Evolutionary conservation across 306 rosid genomes (phyloP), one percentile per base, ranked within the genome.

Genomic region (Hylodesmum podocarpum): DNA sequence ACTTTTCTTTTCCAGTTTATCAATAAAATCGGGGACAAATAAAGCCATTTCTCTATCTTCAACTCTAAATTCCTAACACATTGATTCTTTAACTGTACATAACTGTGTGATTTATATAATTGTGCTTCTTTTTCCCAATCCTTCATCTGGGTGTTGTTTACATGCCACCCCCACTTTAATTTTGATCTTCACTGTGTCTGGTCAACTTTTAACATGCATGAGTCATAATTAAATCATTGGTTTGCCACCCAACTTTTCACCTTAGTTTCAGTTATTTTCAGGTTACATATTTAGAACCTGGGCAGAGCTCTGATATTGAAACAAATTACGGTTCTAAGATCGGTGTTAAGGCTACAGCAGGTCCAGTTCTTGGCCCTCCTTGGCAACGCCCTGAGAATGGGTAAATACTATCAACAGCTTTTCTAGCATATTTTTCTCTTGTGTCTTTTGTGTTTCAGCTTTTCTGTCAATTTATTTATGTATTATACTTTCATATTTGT

Each of bases 311-410:
- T 71, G 83, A 78, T n/a, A 71, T 90, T 80, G 93, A 92, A 85
- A 85, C 89, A 84, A 85, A 81, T 43, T 51, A 74, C 66, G 95
- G 95, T 80, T 86, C 85, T 21, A 77, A 82, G 75, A 74, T 90
- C 70, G 75, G 73, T 70, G 85, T 94, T 39, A 86, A 79, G 82
- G 98, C 97, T 59, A 94, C 97, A 12, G 91, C 90, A 25, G 98
- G 97, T 78, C 96, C 97, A 61, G 92, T 92, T 77, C 93, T 94
- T 53, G 97, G 98, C 85, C 97, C 97, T 82, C 97, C 97, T 40
- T 92, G 98, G 98, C 98, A 92, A 87, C 91, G 93, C 59, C 96
- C 98, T 28, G 96, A 94, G 77, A 94, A 94, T 37, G 97, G 98
- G 98, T 94, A 89, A 65, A 58, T 36, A 37, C 49, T 71, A 22